Evolutionary conservation across 768 basidiomycete species (phyloP), one percentile per base, ranked within the genome.

Genomic region (Favolaschia claudopus): DNA sequence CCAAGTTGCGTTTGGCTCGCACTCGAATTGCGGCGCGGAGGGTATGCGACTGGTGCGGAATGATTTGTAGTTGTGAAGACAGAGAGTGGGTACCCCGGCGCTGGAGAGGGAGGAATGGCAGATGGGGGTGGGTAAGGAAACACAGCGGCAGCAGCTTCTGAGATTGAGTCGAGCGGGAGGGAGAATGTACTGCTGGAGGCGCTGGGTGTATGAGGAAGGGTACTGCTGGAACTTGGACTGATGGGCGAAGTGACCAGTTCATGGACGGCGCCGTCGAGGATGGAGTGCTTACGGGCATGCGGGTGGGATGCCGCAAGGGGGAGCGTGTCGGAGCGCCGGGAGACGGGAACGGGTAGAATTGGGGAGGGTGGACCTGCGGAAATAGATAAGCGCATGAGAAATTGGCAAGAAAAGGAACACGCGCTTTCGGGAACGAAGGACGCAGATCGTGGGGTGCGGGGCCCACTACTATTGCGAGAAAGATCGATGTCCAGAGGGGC

Each of bases 201-300:
- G 60, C 65, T 73, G 34, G 77, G 71, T 37, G 77, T 66, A 66
- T 74, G 74, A 24, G 77, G 70, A 20, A 54, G 47, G 8, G 62
- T 39, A 68, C 63, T 38, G 63, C 67, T 33, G 68, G 71, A 12
- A 62, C 53, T 46, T 7, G 65, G 31, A 19, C 34, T 76, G 69
- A 20, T 72, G 50, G 15, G 78, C 69, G 29, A 75, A 48, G 24
- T 20, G 22, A 60, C 71, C 17, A 75, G 52, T n/a, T 75, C 60
- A 37, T 77, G 71, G n/a, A 75, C 67, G 17, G 37, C 7, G 4
- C 82, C 84, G 63, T 89, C 87, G 12, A 86, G 55, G 4, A 91
- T 72, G 17, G 91, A 93, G 19, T 85, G 79, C 69, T 92, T 93
- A 31, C 91, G 85, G 0, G 89, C 91, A 60, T 93, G 91, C 0